Evolutionary conservation across 2,329 filamentous ascomycete genomes (phyloP), one percentile per base, ranked within the genome.

Genomic region (Epichloe festucae): DNA sequence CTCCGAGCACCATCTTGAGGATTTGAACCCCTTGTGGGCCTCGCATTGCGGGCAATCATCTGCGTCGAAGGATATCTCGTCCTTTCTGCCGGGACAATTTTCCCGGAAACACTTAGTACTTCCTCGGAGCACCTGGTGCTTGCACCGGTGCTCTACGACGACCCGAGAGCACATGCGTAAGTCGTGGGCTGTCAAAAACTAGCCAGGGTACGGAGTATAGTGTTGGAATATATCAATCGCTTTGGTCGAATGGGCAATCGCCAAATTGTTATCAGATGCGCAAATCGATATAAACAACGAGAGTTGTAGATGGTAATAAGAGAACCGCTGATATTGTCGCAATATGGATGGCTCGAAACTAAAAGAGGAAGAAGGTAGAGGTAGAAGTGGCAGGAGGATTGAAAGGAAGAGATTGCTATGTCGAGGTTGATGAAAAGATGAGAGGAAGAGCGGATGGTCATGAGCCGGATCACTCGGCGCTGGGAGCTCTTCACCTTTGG

Each of bases 1-100:
- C 15, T 65, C 61, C 3, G 62, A 64, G 50, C 67, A 69, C 67
- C 67, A 70, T 50, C 66, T 59, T 5, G 65, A 62, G 6, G 67
- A 70, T 43, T 57, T 58, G 49, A 63, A 59, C 41, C 57, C 52
- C 38, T 57, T 57, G n/a, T 55, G 57, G 47, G 57, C 59, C 45
- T 68, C 66, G 53, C 67, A 70, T 46, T 65, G 63, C 40, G 64
- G 56, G 52, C 67, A 70, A 38, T 65, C 57, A 21, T 68, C 64
- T 2, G 58, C 51, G 46, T 65, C 61, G 46, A 58, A 51, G 15
- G 59, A 57, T 5, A 67, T 54, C 27, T 66, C 64, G 31, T 68
- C 65, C 21, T 56, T 59, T 31, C 61, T 59, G 2, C 59, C 63
- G 0, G 60, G 50, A 51, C 67, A 70, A 23, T 62, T 53, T 5